A percentile compares a stretch with the other conserved stretches of the same genome.
These are phyloP conservation scores for Aspergillus bridgeri DNA, from an alignment of 495 filamentous ascomycete species.

Conservation along the genomic window DNA sequence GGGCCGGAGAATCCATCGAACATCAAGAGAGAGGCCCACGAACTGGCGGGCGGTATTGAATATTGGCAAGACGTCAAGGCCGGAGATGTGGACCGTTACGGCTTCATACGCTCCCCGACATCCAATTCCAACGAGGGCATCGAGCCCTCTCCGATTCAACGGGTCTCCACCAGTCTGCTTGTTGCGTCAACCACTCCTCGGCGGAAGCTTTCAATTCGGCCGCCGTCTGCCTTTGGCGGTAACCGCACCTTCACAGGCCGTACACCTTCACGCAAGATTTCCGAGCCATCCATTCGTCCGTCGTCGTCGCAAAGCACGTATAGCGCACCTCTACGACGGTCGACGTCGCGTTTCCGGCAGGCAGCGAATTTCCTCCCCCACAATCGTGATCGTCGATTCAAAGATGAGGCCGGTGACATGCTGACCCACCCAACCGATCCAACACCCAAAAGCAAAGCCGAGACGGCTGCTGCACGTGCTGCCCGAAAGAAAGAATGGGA, in stretches of 20 bases:
- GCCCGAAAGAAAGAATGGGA: conserved; percentile 76
- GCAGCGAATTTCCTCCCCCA: conserved; percentile 74
- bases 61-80: conserved; percentile 92
- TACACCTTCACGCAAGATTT: conserved; percentile 48
- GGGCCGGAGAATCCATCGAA: conserved; percentile 11
- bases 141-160: conserved; percentile 54
- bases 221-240: conserved; percentile 39
- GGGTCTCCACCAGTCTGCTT: conserved; percentile 63
- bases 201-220: conserved; percentile 51
- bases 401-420: conserved; percentile 89
- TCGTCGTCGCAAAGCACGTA: conserved; percentile 47
- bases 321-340: conserved; percentile 35
- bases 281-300: conserved; percentile 34
- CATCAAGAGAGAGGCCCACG: conserved; percentile 50
- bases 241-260: conserved; percentile 50
- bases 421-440: conserved; percentile 71
- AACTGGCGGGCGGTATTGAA: conserved; percentile 82
- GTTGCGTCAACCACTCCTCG: conserved; percentile 62
- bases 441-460: conserved; percentile 45
- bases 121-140: conserved; percentile 32
- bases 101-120: conserved; percentile 70
- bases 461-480: conserved; percentile 53
- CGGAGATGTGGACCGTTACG: conserved; percentile 88
- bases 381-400: conserved; percentile 66
- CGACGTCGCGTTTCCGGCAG: conserved; percentile 51